Base-by-base conservation (phyloP, 2,329 filamentous ascomycete genomes). In the Xylariaceae sp. region DNA sequence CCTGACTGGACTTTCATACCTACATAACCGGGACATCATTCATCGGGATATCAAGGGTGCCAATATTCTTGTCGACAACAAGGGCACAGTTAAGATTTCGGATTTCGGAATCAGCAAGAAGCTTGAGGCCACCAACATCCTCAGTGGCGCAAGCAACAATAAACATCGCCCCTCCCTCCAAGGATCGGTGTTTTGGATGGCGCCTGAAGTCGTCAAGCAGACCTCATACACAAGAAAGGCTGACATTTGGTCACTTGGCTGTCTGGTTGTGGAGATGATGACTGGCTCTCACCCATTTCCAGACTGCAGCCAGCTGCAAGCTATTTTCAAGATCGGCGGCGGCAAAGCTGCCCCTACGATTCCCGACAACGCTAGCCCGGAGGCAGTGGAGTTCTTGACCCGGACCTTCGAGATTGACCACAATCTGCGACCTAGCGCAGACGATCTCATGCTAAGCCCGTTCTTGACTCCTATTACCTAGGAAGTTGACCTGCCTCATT, bases 151-250 rank as follows among this genome's bases (percentile, higher is more conserved):
- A 59, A 78, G 75, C 58, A 83, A 81, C 65, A 81, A 77, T 64
- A 83, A 81, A 62, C 74, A 85, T 57, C 73, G 81, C 4, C 81
- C 82, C 3, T 97, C 91, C 2, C 78, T 98, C 3, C 93, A 98
- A 64, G 93, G 93, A 12, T 96, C 89, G 19, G 93, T 98, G 39
- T 98, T 96, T 70, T 98, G 93, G 93, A 98, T 98, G 93, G 93
- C 93, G 1, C 93, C 93, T 8, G 93, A 98, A 69, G 93, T 98
- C 16, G 93, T 98, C 48, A 93, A 93, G 59, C 93, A 97, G 67
- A 97, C 91, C 3, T 90, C 89, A 4, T 96, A 98, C 68, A 97
- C 91, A 4, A 89, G 91, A 68, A 97, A 97, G 70, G 93, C 93
- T 12, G 93, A 98, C 59, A 98, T 98, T 55, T 98, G 93, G 93